Percentiles rank a stretch among this genome's conserved stretches.
Conservation (phyloP, 768 basidiomycete genomes). For the Lactifluus echinatus region DNA sequence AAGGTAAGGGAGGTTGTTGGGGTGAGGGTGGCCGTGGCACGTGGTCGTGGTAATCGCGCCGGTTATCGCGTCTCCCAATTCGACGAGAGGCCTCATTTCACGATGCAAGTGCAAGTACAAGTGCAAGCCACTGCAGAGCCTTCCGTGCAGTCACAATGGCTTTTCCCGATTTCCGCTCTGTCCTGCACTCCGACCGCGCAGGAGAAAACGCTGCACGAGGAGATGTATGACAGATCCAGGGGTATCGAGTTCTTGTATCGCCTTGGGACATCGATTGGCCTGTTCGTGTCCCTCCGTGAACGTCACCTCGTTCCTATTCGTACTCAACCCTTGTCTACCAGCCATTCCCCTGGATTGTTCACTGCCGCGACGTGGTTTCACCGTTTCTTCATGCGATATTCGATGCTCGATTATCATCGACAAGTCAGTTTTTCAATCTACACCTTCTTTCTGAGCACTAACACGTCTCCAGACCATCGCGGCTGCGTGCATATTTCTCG, state of each 20-base stretch:
- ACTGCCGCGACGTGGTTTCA: constrained; percentile 90
- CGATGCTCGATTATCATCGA: constrained; percentile 73
- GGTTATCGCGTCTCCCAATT: neutral
- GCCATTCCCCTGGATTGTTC: constrained; percentile 73
- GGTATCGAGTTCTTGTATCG: constrained; percentile 84
- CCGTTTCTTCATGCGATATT: constrained; percentile 82
- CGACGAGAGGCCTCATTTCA: too few relatives aligned
- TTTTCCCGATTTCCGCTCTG: constrained; percentile 15
- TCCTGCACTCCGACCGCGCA: constrained; percentile 17
- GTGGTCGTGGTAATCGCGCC: neutral
- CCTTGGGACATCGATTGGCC: constrained; percentile 61
- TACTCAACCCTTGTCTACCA: constrained; percentile 27
- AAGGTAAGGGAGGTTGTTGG: neutral
- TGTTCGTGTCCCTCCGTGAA: constrained; percentile 47
- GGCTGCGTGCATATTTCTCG: constrained; percentile 78
- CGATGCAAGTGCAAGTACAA: neutral
- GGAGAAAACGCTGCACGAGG: constrained; percentile 39
- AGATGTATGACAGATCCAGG: constrained; percentile 70
- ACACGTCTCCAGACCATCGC: constrained; percentile 57
- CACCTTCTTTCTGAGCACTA: neutral
- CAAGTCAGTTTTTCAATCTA: constrained; percentile 40
- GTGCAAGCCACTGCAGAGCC: neutral
- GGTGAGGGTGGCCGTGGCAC: too few relatives aligned
- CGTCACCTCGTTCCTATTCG: constrained; percentile 7
- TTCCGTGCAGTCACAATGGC: constrained; percentile 9